Evolutionary conservation across 140 eudicot genomes (phyloP).

Genomic region (Stevia rebaudiana): DNA sequence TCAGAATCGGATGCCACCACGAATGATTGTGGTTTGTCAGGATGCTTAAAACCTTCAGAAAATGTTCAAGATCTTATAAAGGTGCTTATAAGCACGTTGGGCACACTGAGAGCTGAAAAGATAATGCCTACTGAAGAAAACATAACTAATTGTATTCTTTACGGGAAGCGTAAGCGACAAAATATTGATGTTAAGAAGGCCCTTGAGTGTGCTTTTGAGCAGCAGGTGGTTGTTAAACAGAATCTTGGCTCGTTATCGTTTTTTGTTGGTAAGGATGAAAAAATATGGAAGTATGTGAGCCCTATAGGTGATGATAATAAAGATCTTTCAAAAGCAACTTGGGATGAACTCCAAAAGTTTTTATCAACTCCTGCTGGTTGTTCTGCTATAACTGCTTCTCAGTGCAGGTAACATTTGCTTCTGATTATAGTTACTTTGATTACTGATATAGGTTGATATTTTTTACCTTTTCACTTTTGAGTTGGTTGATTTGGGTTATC

Average conservation of each 20-base stretch:
- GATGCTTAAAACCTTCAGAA: slow-evolving; percentile 71
- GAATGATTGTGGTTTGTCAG: slow-evolving; percentile 43
- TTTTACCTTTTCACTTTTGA: background rate
- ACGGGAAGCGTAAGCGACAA: slow-evolving; percentile 59
- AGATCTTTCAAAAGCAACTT: slow-evolving; percentile 52
- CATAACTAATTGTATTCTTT: slow-evolving; percentile 66
- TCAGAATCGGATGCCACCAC: slow-evolving; percentile 29
- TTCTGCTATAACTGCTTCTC: slow-evolving; percentile 51
- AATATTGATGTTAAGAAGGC: slow-evolving; percentile 86
- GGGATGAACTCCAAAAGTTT: slow-evolving; percentile 65
- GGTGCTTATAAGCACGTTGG: slow-evolving; percentile 68
- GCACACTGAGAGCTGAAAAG: slow-evolving; percentile 73
- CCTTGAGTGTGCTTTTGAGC: slow-evolving; percentile 71
- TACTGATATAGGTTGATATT: background rate
- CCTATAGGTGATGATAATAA: slow-evolving; percentile 48
- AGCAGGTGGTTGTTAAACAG: slow-evolving; percentile 64
- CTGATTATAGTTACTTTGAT: background rate
- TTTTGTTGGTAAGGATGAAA: slow-evolving; percentile 69
- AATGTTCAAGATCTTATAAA: slow-evolving; percentile 74
- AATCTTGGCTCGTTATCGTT: slow-evolving; percentile 46
- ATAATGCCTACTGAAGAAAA: slow-evolving; percentile 78
- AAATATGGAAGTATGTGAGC: slow-evolving; percentile 76
- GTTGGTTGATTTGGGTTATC: background rate
- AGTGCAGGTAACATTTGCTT: slow-evolving; percentile 55
- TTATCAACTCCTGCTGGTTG: slow-evolving; percentile 64